Percentiles rank a stretch among this genome's conserved stretches.
Conservation (phyloP, 2,329 filamentous ascomycete species). For the Cladophialophora immunda region DNA sequence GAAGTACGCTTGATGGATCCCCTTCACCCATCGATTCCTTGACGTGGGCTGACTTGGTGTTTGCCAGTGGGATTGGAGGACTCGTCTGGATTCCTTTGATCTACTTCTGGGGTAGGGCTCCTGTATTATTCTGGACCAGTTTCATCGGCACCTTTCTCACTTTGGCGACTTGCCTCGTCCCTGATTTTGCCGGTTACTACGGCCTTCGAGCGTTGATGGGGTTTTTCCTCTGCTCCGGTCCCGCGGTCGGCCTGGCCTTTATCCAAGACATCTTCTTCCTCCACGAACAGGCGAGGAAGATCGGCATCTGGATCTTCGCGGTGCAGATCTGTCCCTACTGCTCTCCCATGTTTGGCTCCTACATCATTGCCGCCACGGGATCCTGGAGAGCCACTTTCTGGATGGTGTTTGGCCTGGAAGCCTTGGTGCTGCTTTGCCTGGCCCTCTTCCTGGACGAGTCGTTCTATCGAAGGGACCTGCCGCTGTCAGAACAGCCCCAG, state of each 20-base stretch:
- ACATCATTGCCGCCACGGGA: constrained; percentile 46
- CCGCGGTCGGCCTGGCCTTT: constrained; percentile 52
- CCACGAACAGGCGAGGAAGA: constrained; percentile 50
- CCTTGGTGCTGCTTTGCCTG: constrained; percentile 43
- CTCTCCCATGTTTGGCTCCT: constrained; percentile 42
- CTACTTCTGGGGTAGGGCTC: constrained; percentile 54
- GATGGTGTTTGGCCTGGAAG: constrained; percentile 42
- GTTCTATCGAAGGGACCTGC: constrained; percentile 46
- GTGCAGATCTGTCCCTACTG: constrained; percentile 43
- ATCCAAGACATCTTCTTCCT: constrained; percentile 53
- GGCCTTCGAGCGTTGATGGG: constrained; percentile 54
- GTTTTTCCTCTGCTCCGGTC: constrained; percentile 52
- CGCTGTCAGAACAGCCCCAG: constrained; percentile 34
- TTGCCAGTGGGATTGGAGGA: constrained; percentile 46
- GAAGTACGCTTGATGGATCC: constrained; percentile 36
- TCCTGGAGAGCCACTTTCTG: constrained; percentile 48
- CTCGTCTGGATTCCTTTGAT: constrained; percentile 49
- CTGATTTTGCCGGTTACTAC: constrained; percentile 49
- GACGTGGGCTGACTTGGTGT: neutral
- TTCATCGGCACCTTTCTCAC: constrained; percentile 47
- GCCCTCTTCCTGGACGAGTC: constrained; percentile 49
- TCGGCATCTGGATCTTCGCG: constrained; percentile 49
- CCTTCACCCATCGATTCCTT: neutral
- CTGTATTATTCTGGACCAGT: constrained; percentile 51
- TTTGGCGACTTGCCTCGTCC: constrained; percentile 47